Percentiles rank a stretch among this genome's conserved stretches.
Evolutionary conservation across 371 early-diverging fungal genomes (phyloP).

Genomic region (Circinella umbellata): DNA sequence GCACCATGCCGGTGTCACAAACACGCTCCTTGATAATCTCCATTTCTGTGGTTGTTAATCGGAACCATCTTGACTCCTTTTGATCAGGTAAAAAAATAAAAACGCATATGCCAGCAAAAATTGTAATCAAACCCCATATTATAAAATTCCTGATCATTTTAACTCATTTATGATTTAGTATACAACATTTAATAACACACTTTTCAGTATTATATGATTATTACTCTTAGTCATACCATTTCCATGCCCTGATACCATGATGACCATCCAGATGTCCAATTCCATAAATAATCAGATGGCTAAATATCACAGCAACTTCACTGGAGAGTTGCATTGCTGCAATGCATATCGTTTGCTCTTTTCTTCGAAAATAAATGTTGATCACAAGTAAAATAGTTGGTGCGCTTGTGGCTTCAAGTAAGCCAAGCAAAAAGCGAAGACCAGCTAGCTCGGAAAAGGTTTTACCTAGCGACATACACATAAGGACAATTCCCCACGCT

Average conservation of each 20-base stretch:
- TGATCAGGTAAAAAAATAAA: constrained; percentile 19
- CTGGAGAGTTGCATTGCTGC: constrained; percentile 14
- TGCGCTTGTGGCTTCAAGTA: constrained; percentile 34
- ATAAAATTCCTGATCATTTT: constrained; percentile 9
- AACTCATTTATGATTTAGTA: too few relatives aligned
- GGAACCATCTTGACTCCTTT: constrained; percentile 17
- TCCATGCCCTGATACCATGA: constrained; percentile 22
- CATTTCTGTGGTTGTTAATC: constrained; percentile 11
- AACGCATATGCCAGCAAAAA: constrained; percentile 10
- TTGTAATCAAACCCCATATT: constrained; percentile 15
- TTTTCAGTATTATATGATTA: too few relatives aligned
- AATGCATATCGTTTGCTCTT: constrained; percentile 30
- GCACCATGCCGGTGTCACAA: constrained; percentile 14
- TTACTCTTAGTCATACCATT: constrained; percentile 37
- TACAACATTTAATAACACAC: too few relatives aligned
- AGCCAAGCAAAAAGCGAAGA: constrained; percentile 36
- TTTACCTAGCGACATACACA: constrained; percentile 30
- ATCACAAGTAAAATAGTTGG: constrained; percentile 33
- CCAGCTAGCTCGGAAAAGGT: constrained; percentile 41
- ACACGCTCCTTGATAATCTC: constrained; percentile 14
- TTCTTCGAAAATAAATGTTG: constrained; percentile 36
- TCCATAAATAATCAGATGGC: constrained; percentile 53
- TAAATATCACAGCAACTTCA: constrained; percentile 45
- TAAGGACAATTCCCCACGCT: constrained; percentile 34
- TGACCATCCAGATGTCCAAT: constrained; percentile 29